phyloP scores from a whole-genome alignment of 2,329 filamentous ascomycete genomes.

The Fusarium sp. region DNA sequence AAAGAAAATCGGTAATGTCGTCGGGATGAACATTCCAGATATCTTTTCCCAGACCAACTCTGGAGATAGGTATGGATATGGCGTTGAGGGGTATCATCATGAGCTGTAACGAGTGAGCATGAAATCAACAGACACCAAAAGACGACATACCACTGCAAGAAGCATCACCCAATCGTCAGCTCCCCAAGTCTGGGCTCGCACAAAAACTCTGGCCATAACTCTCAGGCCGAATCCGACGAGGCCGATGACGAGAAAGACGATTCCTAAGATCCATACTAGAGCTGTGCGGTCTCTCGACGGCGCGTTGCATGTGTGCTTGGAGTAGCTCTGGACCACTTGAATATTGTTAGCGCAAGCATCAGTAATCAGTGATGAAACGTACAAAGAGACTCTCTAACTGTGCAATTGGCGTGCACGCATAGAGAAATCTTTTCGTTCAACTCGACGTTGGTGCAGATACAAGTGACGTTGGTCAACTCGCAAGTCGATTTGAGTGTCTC shows the following conservation, averaged over 20 bases:
- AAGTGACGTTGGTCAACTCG: slow-evolving; percentile 10
- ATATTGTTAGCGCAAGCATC: neutral
- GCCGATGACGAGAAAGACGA: slow-evolving; percentile 7
- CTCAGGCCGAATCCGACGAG: slow-evolving; percentile 13
- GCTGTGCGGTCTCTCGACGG: slow-evolving; percentile 18
- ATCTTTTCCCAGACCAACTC: slow-evolving; percentile 4
- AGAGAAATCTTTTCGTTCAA: slow-evolving; percentile 13
- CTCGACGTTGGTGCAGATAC: slow-evolving; percentile 22
- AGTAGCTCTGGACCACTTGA: slow-evolving; percentile 13
- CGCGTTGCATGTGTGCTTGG: slow-evolving; percentile 15
- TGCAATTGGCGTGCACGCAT: slow-evolving; percentile 8
- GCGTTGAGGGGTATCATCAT: slow-evolving; percentile 21
- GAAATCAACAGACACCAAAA: accelerated
- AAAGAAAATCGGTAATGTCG: slow-evolving; percentile 13
- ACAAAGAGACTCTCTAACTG: slow-evolving; percentile 13
- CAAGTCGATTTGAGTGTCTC: slow-evolving; percentile 17
- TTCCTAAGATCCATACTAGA: slow-evolving; percentile 6
- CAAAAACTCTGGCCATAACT: slow-evolving; percentile 19
- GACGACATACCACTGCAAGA: slow-evolving; percentile 8
- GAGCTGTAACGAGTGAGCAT: neutral
- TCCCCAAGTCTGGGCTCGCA: slow-evolving; percentile 16
- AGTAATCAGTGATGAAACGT: neutral
- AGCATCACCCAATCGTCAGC: slow-evolving; percentile 25
- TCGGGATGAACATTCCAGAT: slow-evolving; percentile 20
- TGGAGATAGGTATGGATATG: slow-evolving; percentile 2